Evolutionary conservation across 805 yeast genomes (phyloP).

Genomic region (Starmerella lactis-condensi): DNA sequence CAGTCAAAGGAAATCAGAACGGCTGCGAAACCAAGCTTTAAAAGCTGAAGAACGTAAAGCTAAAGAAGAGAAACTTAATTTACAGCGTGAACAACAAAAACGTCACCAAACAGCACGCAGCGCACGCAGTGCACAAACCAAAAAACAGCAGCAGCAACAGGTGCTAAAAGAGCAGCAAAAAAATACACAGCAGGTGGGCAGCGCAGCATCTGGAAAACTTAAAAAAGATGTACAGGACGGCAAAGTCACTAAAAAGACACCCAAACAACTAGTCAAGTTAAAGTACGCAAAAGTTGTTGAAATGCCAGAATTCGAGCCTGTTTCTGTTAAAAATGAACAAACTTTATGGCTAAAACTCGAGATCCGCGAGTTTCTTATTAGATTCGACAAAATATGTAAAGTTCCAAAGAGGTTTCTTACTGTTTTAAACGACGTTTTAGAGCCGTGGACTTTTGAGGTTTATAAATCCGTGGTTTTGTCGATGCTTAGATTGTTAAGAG

Average conservation of each 20-base stretch:
- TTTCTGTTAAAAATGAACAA: constrained; percentile 13
- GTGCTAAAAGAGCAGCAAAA: constrained; percentile 9
- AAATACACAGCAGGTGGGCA: constrained; percentile 7
- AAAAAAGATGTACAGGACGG: constrained; percentile 1
- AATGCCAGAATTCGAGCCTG: constrained; percentile 18
- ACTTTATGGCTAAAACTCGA: constrained; percentile 21
- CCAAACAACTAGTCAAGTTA: constrained; percentile 8
- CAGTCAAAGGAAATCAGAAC: constrained; percentile 11
- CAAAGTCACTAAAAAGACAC: constrained; percentile 2
- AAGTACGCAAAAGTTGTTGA: constrained; percentile 7
- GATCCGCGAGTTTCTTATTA: constrained; percentile 23
- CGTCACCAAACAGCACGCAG: too few relatives aligned
- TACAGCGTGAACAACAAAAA: too few relatives aligned
- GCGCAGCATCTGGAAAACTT: too few relatives aligned
- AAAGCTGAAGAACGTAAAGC: constrained; percentile 12
- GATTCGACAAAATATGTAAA: constrained; percentile 24
- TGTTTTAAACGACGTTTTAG: constrained; percentile 22
- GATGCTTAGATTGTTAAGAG: constrained; percentile 19
- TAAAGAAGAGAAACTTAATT: too few relatives aligned
- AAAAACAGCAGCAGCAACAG: constrained; percentile 1
- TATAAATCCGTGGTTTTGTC: constrained; percentile 21
- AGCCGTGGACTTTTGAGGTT: constrained; percentile 23
- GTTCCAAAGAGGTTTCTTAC: constrained; percentile 21
- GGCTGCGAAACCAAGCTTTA: constrained; percentile 9
- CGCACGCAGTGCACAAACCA: too few relatives aligned